Percentiles rank a stretch among this genome's conserved stretches.
Evolutionary conservation across 805 yeast genomes (phyloP).

Genomic region (Candida pseudoglaebosa): DNA sequence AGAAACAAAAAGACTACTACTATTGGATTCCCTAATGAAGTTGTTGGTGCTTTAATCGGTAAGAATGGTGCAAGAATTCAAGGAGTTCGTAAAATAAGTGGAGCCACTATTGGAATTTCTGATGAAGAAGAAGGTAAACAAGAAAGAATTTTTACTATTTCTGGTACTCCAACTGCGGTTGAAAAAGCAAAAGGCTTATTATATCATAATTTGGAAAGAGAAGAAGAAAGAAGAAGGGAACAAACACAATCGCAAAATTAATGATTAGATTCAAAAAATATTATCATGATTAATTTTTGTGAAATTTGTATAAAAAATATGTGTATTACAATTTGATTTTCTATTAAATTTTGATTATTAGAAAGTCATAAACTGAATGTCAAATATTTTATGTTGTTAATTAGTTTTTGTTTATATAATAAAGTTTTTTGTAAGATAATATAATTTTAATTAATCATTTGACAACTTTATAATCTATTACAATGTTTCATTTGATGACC

Average conservation of each 20-base stretch:
- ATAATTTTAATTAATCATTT: too few relatives aligned
- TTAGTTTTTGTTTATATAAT: too few relatives aligned
- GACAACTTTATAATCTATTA: too few relatives aligned
- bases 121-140: constrained; percentile 61
- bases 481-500: too few relatives aligned
- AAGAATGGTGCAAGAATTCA: constrained; percentile 82
- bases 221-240: constrained; percentile 43
- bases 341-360: too few relatives aligned
- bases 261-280: neutral
- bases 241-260: constrained; percentile 4
- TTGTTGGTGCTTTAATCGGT: constrained; percentile 89
- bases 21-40: constrained; percentile 66
- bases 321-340: too few relatives aligned
- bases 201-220: constrained; percentile 56
- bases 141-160: constrained; percentile 67
- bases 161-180: constrained; percentile 54
- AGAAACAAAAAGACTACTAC: constrained; percentile 22
- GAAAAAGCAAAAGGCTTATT: constrained; percentile 58
- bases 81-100: constrained; percentile 74
- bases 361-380: too few relatives aligned
- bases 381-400: too few relatives aligned
- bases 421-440: too few relatives aligned
- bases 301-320: too few relatives aligned
- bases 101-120: constrained; percentile 74
- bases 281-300: too few relatives aligned